phyloP scores from a whole-genome alignment of 2,329 filamentous ascomycete species.

The Didymella pinodella region DNA sequence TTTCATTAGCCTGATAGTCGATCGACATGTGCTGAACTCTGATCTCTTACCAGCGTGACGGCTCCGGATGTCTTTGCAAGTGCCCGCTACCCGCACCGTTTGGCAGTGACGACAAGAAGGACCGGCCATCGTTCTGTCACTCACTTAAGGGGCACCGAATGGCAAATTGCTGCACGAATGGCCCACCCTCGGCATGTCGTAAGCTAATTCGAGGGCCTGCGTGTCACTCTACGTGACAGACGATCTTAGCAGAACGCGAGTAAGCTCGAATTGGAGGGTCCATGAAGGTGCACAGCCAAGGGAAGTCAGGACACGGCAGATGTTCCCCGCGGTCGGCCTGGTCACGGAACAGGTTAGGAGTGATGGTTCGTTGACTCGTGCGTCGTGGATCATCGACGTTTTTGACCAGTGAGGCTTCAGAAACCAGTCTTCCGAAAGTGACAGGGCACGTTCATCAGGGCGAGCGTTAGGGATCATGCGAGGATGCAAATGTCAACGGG shows the following conservation, averaged over 20 bases:
- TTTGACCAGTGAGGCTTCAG: constrained; percentile 18
- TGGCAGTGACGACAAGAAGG: constrained; percentile 9
- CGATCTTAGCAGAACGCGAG: constrained; percentile 13
- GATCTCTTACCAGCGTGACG: constrained; percentile 11
- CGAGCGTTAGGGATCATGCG: constrained; percentile 10
- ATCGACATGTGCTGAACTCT: constrained; percentile 2
- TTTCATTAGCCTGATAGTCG: constrained; percentile 7
- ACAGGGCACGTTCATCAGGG: constrained; percentile 5
- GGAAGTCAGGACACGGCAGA: constrained; percentile 12
- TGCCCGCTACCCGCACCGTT: constrained; percentile 19
- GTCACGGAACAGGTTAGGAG: constrained; percentile 13
- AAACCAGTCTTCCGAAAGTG: constrained; percentile 6
- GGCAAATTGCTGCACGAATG: constrained; percentile 17
- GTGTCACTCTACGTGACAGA: constrained; percentile 7
- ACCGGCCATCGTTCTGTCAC: constrained; percentile 10
- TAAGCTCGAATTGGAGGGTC: constrained; percentile 11
- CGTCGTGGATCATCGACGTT: neutral
- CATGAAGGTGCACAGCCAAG: constrained; percentile 13
- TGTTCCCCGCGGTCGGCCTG: constrained; percentile 15
- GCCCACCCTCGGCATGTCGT: constrained; percentile 14
- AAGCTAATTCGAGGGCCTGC: constrained; percentile 7
- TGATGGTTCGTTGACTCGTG: constrained; percentile 11
- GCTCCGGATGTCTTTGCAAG: constrained; percentile 12
- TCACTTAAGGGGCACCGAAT: constrained; percentile 19
- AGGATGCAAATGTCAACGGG: neutral